Conservation (phyloP, 2,329 filamentous ascomycete genomes). For the Stagonosporopsis vannaccii region DNA sequence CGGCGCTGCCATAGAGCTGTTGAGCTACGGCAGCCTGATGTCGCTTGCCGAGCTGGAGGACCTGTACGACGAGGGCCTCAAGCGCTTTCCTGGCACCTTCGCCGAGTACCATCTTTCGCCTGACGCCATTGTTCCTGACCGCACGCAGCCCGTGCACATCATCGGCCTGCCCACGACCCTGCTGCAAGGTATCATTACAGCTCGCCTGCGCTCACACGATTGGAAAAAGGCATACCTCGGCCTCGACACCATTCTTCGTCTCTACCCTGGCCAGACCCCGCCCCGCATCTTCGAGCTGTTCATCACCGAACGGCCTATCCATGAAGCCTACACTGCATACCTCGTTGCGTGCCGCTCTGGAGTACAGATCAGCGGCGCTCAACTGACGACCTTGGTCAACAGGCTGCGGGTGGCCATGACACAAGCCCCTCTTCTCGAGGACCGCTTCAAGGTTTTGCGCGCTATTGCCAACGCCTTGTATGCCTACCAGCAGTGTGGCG, state of each 20-base stretch:
- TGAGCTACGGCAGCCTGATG: slow-evolving; percentile 52
- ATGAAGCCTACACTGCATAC: slow-evolving; percentile 58
- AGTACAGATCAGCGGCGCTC: slow-evolving; percentile 37
- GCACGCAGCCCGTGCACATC: slow-evolving; percentile 41
- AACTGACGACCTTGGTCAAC: slow-evolving; percentile 45
- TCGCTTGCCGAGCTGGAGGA: slow-evolving; percentile 53
- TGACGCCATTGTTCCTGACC: slow-evolving; percentile 56
- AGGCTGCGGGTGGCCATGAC: slow-evolving; percentile 39
- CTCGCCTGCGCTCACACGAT: slow-evolving; percentile 55
- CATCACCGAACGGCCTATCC: slow-evolving; percentile 54
- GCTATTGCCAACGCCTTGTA: slow-evolving; percentile 54
- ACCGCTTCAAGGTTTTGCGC: slow-evolving; percentile 39
- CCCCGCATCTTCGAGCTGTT: slow-evolving; percentile 55
- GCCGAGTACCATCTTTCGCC: slow-evolving; percentile 57
- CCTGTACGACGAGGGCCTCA: slow-evolving; percentile 55
- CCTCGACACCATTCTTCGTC: slow-evolving; percentile 57
- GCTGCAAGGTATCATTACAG: slow-evolving; percentile 58
- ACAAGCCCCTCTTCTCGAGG: slow-evolving; percentile 22
- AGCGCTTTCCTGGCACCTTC: slow-evolving; percentile 57
- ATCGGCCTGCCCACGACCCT: slow-evolving; percentile 52
- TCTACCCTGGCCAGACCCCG: slow-evolving; percentile 54
- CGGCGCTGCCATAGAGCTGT: slow-evolving; percentile 58
- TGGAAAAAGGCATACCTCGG: slow-evolving; percentile 59
- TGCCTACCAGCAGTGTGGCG: slow-evolving; percentile 52
- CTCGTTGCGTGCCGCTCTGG: slow-evolving; percentile 58